Evolutionary conservation across 108 stramenopile species (phyloP), one percentile per base, ranked within the genome.

Genomic region (Fragilaria crotonensis): DNA sequence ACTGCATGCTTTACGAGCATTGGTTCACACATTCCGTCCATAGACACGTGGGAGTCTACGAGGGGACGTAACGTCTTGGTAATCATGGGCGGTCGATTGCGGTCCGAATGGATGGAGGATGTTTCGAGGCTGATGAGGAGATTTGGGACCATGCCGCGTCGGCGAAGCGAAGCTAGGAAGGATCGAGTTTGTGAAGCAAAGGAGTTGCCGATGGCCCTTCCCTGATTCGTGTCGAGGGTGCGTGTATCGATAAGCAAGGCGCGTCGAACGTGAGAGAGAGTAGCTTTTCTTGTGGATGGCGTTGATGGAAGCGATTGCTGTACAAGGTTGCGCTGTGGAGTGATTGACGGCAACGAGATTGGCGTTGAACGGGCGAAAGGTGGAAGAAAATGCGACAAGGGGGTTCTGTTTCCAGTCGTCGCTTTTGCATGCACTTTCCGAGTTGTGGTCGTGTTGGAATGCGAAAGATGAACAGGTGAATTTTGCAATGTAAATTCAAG

Each of bases 211-310:
- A 58, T 29, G 44, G 41, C 59, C 18, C 30, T 32, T 9, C 62
- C 70, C 45, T 29, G 1, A 2, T n/a, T 31, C 3, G 59, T 57
- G 14, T 71, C 41, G 20, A 71, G 46, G 22, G 26, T 36, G 14
- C 70, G 49, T 14, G 70, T 71, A 54, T 71, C 70, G n/a, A 71
- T 19, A 4, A 52, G 46, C 52, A 71, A 36, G 9, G 69, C 69
- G 27, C 23, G 52, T 19, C 49, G 49, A 19, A 50, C 9, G 14
- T 41, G 36, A 11, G 36, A 41, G 11, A 41, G 36, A 7, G 14
- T 41, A 11, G 7, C 11, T 14, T 7, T 11, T 23, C 9, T 19
- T 19, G 9, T 21, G 5, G 49, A 50, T 23, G 9, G 49, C 9
- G 5, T 50, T 25, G 49, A 41, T 41, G 36, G 14, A 41, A 41